Evolutionary conservation across 306 rosid species (phyloP).

Genomic region (Casuarina glauca): DNA sequence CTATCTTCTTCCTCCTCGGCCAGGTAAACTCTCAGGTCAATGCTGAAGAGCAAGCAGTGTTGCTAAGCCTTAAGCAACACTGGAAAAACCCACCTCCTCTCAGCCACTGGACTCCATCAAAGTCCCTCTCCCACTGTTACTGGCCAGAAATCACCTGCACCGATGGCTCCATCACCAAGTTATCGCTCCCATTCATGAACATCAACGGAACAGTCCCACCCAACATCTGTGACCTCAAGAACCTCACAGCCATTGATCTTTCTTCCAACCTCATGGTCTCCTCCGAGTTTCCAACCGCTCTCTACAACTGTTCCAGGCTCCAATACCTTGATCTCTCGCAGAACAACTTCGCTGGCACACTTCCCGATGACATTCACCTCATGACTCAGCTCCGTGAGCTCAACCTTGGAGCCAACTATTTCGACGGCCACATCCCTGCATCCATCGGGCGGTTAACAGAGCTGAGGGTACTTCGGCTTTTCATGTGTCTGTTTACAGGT

Average conservation of each 20-base stretch:
- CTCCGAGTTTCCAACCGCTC: constrained; percentile 52
- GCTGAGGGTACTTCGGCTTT: constrained; percentile 38
- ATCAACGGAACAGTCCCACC: constrained; percentile 45
- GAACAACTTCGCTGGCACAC: constrained; percentile 48
- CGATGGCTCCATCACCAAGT: constrained; percentile 40
- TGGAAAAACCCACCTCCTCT: constrained; percentile 42
- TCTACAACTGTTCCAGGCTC: constrained; percentile 59
- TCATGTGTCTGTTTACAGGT: constrained; percentile 36
- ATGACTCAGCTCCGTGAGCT: constrained; percentile 43
- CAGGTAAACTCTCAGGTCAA: constrained; percentile 43
- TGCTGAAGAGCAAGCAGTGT: constrained; percentile 45
- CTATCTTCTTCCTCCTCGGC: constrained; percentile 16
- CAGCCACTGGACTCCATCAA: constrained; percentile 51
- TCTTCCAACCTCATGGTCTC: constrained; percentile 27
- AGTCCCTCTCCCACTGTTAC: constrained; percentile 46
- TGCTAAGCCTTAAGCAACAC: constrained; percentile 44
- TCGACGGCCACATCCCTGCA: constrained; percentile 55
- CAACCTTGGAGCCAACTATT: constrained; percentile 42
- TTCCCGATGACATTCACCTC: constrained; percentile 50
- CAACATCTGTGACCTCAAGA: constrained; percentile 65
- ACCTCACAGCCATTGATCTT: constrained; percentile 51
- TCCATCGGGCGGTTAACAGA: constrained; percentile 47
- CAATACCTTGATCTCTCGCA: constrained; percentile 40
- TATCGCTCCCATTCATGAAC: constrained; percentile 7
- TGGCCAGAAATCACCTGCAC: constrained; percentile 64